These are phyloP conservation scores for Taphrina populina DNA, from an alignment of 1,139 yeast genomes.

Conservation along the genomic window DNA sequence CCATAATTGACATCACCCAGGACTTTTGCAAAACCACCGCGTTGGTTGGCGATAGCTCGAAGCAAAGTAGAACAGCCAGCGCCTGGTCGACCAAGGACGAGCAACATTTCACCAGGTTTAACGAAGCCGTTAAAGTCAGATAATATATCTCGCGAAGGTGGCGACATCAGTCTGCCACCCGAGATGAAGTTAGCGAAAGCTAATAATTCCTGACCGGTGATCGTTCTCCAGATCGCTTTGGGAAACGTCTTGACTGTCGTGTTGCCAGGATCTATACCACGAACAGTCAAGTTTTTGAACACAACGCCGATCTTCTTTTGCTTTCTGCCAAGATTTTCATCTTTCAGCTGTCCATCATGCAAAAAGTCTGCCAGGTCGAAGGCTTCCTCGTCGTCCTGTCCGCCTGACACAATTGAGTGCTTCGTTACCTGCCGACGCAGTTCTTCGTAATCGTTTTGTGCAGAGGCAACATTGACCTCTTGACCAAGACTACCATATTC, in stretches of 20 bases:
- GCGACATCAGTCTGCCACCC: slow-evolving; percentile 2
- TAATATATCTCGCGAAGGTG: slow-evolving; percentile 45
- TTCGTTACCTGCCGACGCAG: slow-evolving; percentile 37
- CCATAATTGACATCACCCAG: slow-evolving; percentile 34
- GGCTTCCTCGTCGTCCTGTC: slow-evolving; percentile 18
- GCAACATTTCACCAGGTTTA: slow-evolving; percentile 55
- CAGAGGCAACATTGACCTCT: slow-evolving; percentile 36
- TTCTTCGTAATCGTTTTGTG: slow-evolving; percentile 38
- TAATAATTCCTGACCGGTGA: slow-evolving; percentile 23
- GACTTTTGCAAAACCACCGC: slow-evolving; percentile 56
- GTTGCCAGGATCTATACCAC: slow-evolving; percentile 56
- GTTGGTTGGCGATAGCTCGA: slow-evolving; percentile 56
- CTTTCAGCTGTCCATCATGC: slow-evolving; percentile 19
- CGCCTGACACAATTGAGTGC: slow-evolving; percentile 19
- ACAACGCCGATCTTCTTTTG: slow-evolving; percentile 55
- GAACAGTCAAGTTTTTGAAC: slow-evolving; percentile 51
- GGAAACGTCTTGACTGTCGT: slow-evolving; percentile 55
- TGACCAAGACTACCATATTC: not conserved
- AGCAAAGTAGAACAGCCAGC: slow-evolving; percentile 52
- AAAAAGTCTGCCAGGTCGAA: slow-evolving; percentile 22
- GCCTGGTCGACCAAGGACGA: slow-evolving; percentile 52
- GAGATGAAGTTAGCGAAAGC: slow-evolving; percentile 33
- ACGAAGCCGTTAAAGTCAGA: slow-evolving; percentile 50
- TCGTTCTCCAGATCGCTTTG: slow-evolving; percentile 45
- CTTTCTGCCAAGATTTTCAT: slow-evolving; percentile 50